Percentiles rank a stretch among this genome's conserved stretches.
phyloP scores from a whole-genome alignment of 768 basidiomycete species.

The Leccinellum albellum region DNA sequence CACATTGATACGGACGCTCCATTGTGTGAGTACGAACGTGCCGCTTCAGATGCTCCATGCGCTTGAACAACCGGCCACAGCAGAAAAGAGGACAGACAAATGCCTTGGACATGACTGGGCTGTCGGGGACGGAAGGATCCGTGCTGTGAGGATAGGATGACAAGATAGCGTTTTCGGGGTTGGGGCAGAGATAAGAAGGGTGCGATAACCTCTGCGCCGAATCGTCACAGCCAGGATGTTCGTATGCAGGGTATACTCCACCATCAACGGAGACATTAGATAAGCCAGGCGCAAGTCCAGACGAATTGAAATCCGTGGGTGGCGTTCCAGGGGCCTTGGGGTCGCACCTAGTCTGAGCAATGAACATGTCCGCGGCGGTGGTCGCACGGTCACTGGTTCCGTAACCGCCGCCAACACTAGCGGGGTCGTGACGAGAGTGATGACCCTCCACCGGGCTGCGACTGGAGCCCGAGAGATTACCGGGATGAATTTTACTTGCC shows the following conservation, averaged over 20 bases:
- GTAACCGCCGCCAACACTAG: slow-evolving; percentile 26
- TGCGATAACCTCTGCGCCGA: slow-evolving; percentile 16
- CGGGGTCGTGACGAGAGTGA: slow-evolving; percentile 10
- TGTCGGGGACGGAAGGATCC: slow-evolving; percentile 19
- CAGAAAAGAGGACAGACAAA: slow-evolving; percentile 82
- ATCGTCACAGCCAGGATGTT: slow-evolving; percentile 18
- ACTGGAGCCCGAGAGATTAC: slow-evolving; percentile 27
- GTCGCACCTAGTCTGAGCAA: slow-evolving; percentile 58
- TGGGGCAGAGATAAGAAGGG: slow-evolving; percentile 12
- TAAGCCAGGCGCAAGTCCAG: slow-evolving; percentile 21
- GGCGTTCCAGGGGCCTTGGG: slow-evolving; percentile 30
- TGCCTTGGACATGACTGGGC: slow-evolving; percentile 49
- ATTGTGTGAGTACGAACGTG: slow-evolving; percentile 87
- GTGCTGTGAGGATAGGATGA: slow-evolving; percentile 20
- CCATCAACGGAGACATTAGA: slow-evolving; percentile 19
- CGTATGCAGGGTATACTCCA: slow-evolving; percentile 18
- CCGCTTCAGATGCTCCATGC: slow-evolving; percentile 86
- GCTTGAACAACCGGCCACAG: slow-evolving; percentile 84
- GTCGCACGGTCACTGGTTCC: slow-evolving; percentile 31
- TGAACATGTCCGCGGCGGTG: slow-evolving; percentile 66
- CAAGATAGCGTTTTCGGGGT: slow-evolving; percentile 12
- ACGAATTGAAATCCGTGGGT: slow-evolving; percentile 13
- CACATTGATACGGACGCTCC: slow-evolving; percentile 80
- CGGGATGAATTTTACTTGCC: slow-evolving; percentile 34
- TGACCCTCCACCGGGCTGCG: slow-evolving; percentile 21